Base-by-base conservation (phyloP, 2,329 filamentous ascomycete species). In the Hypomyces perniciosus region DNA sequence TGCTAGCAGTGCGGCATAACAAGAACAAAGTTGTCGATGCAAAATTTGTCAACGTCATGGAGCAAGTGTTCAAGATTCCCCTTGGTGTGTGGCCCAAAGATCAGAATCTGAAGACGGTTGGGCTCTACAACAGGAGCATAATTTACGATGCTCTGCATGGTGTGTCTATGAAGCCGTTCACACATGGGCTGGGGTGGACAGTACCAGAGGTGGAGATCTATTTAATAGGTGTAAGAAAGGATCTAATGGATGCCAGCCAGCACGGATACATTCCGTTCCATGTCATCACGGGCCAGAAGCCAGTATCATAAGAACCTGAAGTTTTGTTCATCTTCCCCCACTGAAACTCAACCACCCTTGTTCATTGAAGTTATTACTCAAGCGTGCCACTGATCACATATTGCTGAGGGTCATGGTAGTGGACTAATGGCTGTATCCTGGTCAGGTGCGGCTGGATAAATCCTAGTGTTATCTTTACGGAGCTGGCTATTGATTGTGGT, bases 51-150 rank as follows among this genome's bases (percentile, higher is more conserved):
- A 68, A 75, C 48, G 61, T 76, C 4, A 59, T 60, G 4, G 66
- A 70, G 29, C 58, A 62, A 13, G 62, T 65, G 6, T 67, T 69
- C 56, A 73, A 76, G 57, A 63, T 78, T 8, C 76, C 77, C 0
- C 68, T 75, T 6, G 74, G 72, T 12, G 61, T 64, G 0, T 80
- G 77, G 77, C 67, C 75, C 0, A 69, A 64, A 44, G 72, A 79
- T 45, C 62, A 67, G 20, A 70, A 66, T 10, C 65, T 76, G 39
- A 76, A 74, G 56, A 67, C 68, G 46, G 68, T 77, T 50, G 76
- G 64, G 9, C 56, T 64, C n/a, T 70, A 68, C 43, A 63, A 56
- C 37, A 53, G 56, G 37, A 56, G 55, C 13, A 51, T 63, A 37
- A 62, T 67, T 20, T 58, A 61, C 12, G 61, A 67, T 39, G 66